phyloP scores from a whole-genome alignment of 1,139 yeast genomes.

The Scheffersomyces quercinus region DNA sequence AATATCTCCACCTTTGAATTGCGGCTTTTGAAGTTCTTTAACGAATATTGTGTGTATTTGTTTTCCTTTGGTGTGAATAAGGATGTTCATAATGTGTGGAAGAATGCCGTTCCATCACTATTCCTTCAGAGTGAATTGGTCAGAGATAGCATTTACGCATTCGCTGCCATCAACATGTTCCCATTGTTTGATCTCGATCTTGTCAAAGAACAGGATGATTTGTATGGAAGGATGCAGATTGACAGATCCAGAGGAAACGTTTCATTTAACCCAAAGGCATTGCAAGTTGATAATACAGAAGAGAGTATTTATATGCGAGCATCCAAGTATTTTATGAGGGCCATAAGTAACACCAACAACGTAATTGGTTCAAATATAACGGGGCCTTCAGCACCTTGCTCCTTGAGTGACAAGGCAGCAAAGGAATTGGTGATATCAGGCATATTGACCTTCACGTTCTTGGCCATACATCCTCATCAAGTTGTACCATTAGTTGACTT shows the following conservation, averaged over 20 bases:
- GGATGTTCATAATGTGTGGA: constrained; percentile 27
- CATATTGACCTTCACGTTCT: constrained; percentile 25
- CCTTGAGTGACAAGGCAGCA: constrained; percentile 11
- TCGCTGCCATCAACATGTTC: constrained; percentile 21
- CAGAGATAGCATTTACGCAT: constrained; percentile 23
- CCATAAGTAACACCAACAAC: constrained; percentile 9
- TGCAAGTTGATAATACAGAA: constrained; percentile 3
- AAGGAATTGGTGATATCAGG: constrained; percentile 25
- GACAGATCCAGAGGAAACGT: neutral
- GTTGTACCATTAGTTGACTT: constrained; percentile 29
- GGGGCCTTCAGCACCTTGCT: constrained; percentile 2
- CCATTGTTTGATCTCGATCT: constrained; percentile 15
- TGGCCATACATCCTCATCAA: constrained; percentile 33
- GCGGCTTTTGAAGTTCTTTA: constrained; percentile 32
- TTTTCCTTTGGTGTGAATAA: constrained; percentile 24
- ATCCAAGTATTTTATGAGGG: constrained; percentile 23
- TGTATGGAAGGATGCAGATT: neutral
- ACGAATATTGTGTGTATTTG: constrained; percentile 25
- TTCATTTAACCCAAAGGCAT: constrained; percentile 1
- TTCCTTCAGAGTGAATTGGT: constrained; percentile 23
- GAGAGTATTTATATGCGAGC: constrained; percentile 14
- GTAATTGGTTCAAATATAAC: neutral
- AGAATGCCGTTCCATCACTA: constrained; percentile 24
- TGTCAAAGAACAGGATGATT: constrained; percentile 4
- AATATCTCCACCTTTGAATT: constrained; percentile 30